Base-by-base conservation (phyloP, 768 basidiomycete species). In the Rhizopogon sp. region DNA sequence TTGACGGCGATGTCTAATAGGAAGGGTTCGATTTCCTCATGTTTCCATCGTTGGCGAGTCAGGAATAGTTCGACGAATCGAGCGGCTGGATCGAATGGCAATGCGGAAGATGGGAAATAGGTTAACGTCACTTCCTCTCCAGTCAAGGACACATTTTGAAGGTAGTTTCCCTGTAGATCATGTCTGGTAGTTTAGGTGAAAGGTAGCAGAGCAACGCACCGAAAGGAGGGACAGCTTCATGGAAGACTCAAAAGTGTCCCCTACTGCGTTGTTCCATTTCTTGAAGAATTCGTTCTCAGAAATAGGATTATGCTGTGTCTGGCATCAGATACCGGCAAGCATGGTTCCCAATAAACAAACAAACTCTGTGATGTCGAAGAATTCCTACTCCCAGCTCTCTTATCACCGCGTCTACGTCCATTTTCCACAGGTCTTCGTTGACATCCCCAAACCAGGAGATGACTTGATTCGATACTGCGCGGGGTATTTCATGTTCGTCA, bases 51-150 rank as follows among this genome's bases (percentile, higher is more conserved):
- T 20, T 80, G 58, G 5, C 87, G 83, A 8, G 87, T 88, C 39
- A 91, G 75, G 76, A 99, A 99, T 14, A 98, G 80, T 58, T 96
- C 92, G 11, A 80, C 69, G 72, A 98, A 98, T 14, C 96, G 86
- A 7, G 83, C 79, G 1, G 85, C 76, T 5, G 95, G 88, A 50
- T 92, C 88, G 0, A 80, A 67, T 1, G 95, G 90, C 25, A 98
- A 83, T 1, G 73, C 69, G 0, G 88, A 82, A 3, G 81, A 75
- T 11, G 93, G 87, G 66, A 95, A 91, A 71, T 93, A 93, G 13
- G 72, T 81, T 35, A 96, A 62, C 14, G 76, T 65, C 5, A 70
- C 56, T 22, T 49, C 59, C 74, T 43, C 55, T 45, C 64, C 70
- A n/a, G 72, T 61, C 16, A 70, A 59, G 20, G 73, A 65, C 10